Evolutionary conservation across 305 asterid genomes (phyloP), one percentile per base, ranked within the genome.

Genomic region (Solanum hybrid): DNA sequence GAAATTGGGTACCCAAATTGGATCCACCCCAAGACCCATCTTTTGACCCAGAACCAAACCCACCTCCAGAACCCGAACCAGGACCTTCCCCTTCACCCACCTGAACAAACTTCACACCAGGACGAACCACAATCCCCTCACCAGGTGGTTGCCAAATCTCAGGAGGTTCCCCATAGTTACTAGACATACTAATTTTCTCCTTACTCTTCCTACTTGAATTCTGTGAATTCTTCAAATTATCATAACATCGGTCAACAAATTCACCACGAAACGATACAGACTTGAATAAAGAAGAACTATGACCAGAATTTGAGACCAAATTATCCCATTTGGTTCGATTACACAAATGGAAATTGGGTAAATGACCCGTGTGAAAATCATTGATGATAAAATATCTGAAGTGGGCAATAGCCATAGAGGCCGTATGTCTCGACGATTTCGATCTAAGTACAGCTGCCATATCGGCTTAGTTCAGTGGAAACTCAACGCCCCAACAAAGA

Each of bases 141-240:
- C 94, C 95, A 33, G 98, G 98, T 81, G 97, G 99, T 89, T 97
- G 98, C 99, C 99, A 97, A 38, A 95, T 95, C 95, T 97, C 99
- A 15, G 99, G 99, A 17, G 98, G 99, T 79, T 96, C 99, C 38
- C 99, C 99, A 77, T 93, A 94, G 73, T 98, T 95, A 92, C 93
- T 92, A 5, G 90, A 93, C 82, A 81, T 90, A 89, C 89, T 95
- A 68, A 92, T 78, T 92, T 70, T 92, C 91, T 90, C 36, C 36
- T 89, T 92, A 89, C 90, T 90, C 33, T 37, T 92, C 91, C 90
- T 90, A 57, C 77, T 80, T 75, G 91, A 92, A 82, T 87, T 89
- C 37, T 92, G 87, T 73, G 73, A 87, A 89, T 38, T 92, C 37
- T 79, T 93, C 57, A 89, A 31, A 24, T 41, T 79, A 41, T 86